Evolutionary conservation across 345 rosid species (phyloP).

Genomic region (Acer negundo): DNA sequence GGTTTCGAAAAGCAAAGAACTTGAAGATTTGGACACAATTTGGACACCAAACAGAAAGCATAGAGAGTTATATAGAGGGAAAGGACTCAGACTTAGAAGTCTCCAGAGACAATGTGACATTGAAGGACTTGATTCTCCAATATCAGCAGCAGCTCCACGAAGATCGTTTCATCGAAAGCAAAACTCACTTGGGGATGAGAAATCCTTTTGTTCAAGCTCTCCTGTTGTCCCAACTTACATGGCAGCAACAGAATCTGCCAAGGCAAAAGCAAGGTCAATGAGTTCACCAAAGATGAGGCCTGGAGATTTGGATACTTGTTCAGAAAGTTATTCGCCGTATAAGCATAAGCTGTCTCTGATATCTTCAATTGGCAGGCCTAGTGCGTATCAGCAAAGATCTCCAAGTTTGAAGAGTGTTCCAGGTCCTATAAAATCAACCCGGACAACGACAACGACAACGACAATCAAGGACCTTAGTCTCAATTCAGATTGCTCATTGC

Average conservation of each 20-base stretch:
- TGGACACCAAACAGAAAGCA: constrained; percentile 41
- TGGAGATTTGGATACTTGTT: constrained; percentile 65
- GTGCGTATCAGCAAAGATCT: constrained; percentile 68
- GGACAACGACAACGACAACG: not conserved
- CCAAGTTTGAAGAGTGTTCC: constrained; percentile 68
- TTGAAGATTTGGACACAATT: constrained; percentile 72
- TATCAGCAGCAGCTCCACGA: constrained; percentile 27
- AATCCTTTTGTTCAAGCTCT: constrained; percentile 34
- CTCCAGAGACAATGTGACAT: constrained; percentile 28
- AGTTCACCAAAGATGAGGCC: constrained; percentile 76
- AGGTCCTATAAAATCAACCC: constrained; percentile 54
- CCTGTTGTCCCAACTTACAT: constrained; percentile 71
- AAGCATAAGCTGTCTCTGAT: constrained; percentile 58
- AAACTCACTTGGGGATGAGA: constrained; percentile 67
- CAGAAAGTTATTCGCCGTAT: constrained; percentile 78
- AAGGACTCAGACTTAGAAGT: constrained; percentile 45
- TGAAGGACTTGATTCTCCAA: constrained; percentile 40
- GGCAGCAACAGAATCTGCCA: constrained; percentile 92
- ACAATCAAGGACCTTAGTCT: constrained; percentile 54
- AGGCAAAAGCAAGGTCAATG: constrained; percentile 74
- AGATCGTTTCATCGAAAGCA: constrained; percentile 56
- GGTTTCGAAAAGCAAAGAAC: constrained; percentile 64
- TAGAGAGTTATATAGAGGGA: constrained; percentile 38
- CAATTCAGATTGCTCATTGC: constrained; percentile 54
- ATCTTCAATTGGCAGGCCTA: constrained; percentile 41